Conservation (phyloP, 306 rosid genomes). For the Rosa persica region DNA sequence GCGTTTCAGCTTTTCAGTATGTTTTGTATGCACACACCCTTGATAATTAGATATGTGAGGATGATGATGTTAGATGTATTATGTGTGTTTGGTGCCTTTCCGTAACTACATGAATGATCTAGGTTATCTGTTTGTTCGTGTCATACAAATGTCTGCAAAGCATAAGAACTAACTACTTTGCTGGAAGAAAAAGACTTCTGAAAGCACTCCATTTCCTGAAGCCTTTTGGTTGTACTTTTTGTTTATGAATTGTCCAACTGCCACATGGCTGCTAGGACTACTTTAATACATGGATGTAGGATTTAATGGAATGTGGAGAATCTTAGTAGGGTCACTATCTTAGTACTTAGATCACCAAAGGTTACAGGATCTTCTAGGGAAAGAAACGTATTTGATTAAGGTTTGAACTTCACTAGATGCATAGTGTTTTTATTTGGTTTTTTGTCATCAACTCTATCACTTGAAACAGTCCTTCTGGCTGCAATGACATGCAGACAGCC, state of each 20-base stretch:
- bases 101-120: neutral
- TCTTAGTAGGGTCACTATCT: neutral
- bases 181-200: slow-evolving; percentile 1
- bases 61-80: neutral
- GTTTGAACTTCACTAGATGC: neutral
- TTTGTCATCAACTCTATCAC: neutral
- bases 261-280: neutral
- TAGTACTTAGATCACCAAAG: neutral
- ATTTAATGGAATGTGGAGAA: neutral
- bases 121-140: neutral
- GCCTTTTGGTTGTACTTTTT: neutral
- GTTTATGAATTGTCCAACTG: neutral
- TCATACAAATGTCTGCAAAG: slow-evolving; percentile 2
- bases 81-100: neutral
- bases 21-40: neutral
- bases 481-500: neutral
- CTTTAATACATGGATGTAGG: neutral
- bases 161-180: neutral
- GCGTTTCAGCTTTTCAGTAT: neutral
- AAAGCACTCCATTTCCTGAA: neutral
- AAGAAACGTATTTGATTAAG: neutral
- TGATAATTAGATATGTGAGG: neutral
- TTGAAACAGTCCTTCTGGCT: neutral
- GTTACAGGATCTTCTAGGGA: neutral
- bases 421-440: neutral